These are phyloP conservation scores for Debaryomycetaceae sp. DNA, from an alignment of 1,139 yeast species.

Conservation along the genomic window DNA sequence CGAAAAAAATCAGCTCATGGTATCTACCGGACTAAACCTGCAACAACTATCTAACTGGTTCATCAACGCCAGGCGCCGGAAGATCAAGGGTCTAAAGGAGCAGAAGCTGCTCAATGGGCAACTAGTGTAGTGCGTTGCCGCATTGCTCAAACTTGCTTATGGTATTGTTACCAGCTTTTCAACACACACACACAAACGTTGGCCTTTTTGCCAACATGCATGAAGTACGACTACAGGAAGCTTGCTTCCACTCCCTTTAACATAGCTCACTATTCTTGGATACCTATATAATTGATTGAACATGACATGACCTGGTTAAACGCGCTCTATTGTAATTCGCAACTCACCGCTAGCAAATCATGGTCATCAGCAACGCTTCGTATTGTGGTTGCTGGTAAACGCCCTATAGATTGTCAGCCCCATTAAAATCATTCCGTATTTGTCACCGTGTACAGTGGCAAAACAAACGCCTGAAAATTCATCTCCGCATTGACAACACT, in stretches of 20 bases:
- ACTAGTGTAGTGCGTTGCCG: neutral
- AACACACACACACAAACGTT: neutral
- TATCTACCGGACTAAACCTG: constrained; percentile 80
- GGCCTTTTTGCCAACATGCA: neutral
- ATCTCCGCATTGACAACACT: too few species aligned
- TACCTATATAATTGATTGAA: too few species aligned
- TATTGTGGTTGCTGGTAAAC: too few species aligned
- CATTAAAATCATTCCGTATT: too few species aligned
- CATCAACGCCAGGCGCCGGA: constrained; percentile 89
- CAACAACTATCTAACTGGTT: constrained; percentile 97
- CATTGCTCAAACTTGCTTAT: neutral
- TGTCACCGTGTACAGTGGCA: too few species aligned
- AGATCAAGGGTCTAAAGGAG: constrained; percentile 52
- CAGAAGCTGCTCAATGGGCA: constrained; percentile 25
- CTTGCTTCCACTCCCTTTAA: neutral
- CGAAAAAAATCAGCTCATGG: constrained; percentile 77
- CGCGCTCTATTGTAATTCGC: too few species aligned
- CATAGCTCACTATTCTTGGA: neutral
- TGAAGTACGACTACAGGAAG: neutral
- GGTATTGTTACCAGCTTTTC: neutral
- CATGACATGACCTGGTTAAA: too few species aligned
- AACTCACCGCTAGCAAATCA: too few species aligned
- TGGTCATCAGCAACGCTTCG: too few species aligned
- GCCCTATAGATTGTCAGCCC: too few species aligned
- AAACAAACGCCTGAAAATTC: too few species aligned